Percentiles rank a stretch among this genome's conserved stretches.
phyloP scores from a whole-genome alignment of 192 early-diverging fungal genomes.

The Podila horticola region DNA sequence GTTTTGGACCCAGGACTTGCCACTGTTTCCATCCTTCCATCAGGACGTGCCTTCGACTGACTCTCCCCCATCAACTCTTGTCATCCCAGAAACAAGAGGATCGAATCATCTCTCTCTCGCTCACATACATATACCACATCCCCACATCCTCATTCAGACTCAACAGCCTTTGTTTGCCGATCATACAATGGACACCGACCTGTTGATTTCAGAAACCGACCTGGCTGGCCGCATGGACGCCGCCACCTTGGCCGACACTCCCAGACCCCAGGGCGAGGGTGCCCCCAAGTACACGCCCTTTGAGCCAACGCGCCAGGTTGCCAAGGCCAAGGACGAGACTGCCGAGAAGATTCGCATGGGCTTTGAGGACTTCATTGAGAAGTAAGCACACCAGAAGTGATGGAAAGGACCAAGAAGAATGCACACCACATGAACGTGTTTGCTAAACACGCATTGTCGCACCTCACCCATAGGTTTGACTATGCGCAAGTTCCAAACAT shows the following conservation, averaged over 20 bases:
- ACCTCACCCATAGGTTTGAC: conserved; percentile 18
- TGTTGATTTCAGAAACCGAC: conserved; percentile 37
- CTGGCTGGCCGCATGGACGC: conserved; percentile 46
- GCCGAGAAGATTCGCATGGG: conserved; percentile 53
- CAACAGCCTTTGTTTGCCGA: neutral
- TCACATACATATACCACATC: neutral
- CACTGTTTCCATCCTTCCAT: neutral
- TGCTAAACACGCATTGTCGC: neutral
- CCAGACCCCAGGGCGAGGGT: conserved; percentile 23
- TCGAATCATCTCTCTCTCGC: neutral
- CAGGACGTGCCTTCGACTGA: neutral
- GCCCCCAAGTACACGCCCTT: conserved; percentile 33
- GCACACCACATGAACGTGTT: too few relatives aligned
- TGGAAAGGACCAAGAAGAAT: too few relatives aligned
- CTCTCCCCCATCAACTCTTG: neutral
- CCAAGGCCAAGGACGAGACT: conserved; percentile 47
- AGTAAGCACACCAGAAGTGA: conserved; percentile 8
- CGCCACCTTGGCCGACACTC: conserved; percentile 42
- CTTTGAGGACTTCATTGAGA: conserved; percentile 48
- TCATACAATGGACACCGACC: conserved; percentile 42
- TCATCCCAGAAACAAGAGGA: neutral
- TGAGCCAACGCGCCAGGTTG: conserved; percentile 42
- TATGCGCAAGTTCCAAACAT: conserved; percentile 21
- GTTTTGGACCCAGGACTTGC: too few relatives aligned
- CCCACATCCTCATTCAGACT: neutral